phyloP scores from a whole-genome alignment of 306 rosid genomes.

The Cotoneaster glaucophyllus region DNA sequence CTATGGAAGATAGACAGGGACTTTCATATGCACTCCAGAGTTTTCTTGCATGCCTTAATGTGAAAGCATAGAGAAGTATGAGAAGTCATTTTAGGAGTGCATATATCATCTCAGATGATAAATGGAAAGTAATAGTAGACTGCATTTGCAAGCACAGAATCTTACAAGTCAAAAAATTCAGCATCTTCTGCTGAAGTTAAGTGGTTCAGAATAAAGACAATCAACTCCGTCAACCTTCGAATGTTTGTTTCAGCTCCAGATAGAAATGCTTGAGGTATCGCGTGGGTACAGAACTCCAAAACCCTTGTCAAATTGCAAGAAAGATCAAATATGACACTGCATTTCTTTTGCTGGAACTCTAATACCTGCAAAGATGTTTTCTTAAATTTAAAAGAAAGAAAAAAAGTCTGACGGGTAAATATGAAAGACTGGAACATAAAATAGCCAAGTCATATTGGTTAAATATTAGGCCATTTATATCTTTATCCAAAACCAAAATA shows the following conservation, averaged over 20 bases:
- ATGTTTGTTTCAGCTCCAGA: conserved; percentile 83
- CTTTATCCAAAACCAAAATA: neutral
- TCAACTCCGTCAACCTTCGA: conserved; percentile 82
- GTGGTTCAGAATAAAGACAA: conserved; percentile 80
- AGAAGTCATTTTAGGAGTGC: neutral
- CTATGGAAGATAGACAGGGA: neutral
- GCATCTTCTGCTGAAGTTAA: conserved; percentile 75
- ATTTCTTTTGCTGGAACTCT: conserved; percentile 94
- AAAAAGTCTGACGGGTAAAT: neutral
- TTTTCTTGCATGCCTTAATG: neutral
- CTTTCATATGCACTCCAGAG: neutral
- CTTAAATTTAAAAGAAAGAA: conserved; percentile 6
- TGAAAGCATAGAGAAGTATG: neutral
- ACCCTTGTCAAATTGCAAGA: conserved; percentile 93
- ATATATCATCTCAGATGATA: neutral
- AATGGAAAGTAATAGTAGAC: neutral
- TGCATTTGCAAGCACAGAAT: conserved; percentile 14
- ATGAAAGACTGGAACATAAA: neutral
- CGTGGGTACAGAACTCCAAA: conserved; percentile 76
- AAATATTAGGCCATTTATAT: neutral
- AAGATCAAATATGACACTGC: conserved; percentile 87
- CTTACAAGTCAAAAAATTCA: conserved; percentile 91
- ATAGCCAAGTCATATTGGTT: neutral
- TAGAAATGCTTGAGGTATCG: conserved; percentile 87
- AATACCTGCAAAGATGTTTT: conserved; percentile 53